Base-by-base conservation (phyloP, 305 asterid genomes). In the Plantago rigida region DNA sequence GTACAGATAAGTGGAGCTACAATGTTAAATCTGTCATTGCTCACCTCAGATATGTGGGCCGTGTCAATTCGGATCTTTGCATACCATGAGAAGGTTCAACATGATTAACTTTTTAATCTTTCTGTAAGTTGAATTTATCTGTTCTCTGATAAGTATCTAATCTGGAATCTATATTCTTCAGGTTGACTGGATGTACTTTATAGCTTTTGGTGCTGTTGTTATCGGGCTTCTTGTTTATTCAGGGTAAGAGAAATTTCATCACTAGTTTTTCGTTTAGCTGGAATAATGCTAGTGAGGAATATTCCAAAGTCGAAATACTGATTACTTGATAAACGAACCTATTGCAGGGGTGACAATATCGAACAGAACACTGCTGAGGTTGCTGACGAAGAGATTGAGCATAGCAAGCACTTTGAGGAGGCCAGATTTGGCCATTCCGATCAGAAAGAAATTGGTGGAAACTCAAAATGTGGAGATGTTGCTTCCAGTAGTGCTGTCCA, bases 41-140 rank as follows among this genome's bases (percentile, higher is more conserved):
- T 91, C 59, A 87, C 98, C 66, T 91, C 98, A 26, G 98, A 91
- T 71, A 87, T 91, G 98, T 91, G 98, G 98, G 95, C 98, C 14
- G 95, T 91, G 69, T 42, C 86, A 52, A 91, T 91, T 75, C 94
- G 98, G 47, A 81, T 86, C 68, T 91, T 91, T 45, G 96, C 95
- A 42, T 91, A 91, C 77, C 87, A 86, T 67, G 89, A 91, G 62
- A 87, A 91, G 98, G 98, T 87, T 51, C 15, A 71, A 53, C 54
- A 51, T 47, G 47, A 54, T 49, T 47, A 7, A 31, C 36, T 31
- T 51, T 17, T 59, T 57, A 3, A 13, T 53, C 17, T 1, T 41
- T 41, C 15, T 44, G 60, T 48, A 26, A 1, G 36, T 4, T 51
- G 19, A 55, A 61, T 9, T 39, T 71, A 34, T 47, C 47, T 51